Conservation (phyloP, 306 rosid genomes). For the Bauhinia variegata region DNA sequence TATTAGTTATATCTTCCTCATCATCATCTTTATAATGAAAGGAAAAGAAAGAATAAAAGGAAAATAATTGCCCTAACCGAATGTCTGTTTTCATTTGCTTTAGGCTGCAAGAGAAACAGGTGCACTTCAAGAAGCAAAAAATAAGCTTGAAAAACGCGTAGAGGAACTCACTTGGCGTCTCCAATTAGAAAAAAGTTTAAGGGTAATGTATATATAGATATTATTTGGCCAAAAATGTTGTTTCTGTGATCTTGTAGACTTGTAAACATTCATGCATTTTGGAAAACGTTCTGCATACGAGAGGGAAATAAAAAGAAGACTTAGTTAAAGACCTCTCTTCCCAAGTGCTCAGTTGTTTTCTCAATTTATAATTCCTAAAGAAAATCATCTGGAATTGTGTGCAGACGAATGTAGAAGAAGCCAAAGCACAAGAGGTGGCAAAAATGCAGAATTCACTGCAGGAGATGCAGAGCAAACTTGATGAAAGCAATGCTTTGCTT, state of each 20-base stretch:
- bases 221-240: slow-evolving; percentile 22
- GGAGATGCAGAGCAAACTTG: slow-evolving; percentile 65
- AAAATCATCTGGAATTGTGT: slow-evolving; percentile 39
- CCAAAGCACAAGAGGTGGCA: slow-evolving; percentile 75
- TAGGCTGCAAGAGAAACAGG: slow-evolving; percentile 93
- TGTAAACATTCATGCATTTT: slow-evolving; percentile 8
- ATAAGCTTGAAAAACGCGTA: slow-evolving; percentile 76
- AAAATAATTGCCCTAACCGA: slow-evolving; percentile 33
- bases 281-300: slow-evolving; percentile 24
- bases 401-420: slow-evolving; percentile 88
- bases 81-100: slow-evolving; percentile 36
- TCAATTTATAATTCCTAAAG: background rate
- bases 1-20: slow-evolving; percentile 9
- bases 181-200: slow-evolving; percentile 81
- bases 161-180: slow-evolving; percentile 93
- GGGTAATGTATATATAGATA: slow-evolving; percentile 56
- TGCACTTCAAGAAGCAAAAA: slow-evolving; percentile 87
- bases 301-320: slow-evolving; percentile 12
- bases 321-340: background rate
- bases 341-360: background rate
- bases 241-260: slow-evolving; percentile 22
- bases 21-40: slow-evolving; percentile 5
- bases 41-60: too few relatives aligned
- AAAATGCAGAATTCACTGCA: slow-evolving; percentile 73
- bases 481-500: slow-evolving; percentile 68